A percentile compares a stretch with the other conserved stretches of the same genome.
These are phyloP conservation scores for Sistotremastrum suecicum DNA, from an alignment of 768 basidiomycete genomes.

Conservation along the genomic window DNA sequence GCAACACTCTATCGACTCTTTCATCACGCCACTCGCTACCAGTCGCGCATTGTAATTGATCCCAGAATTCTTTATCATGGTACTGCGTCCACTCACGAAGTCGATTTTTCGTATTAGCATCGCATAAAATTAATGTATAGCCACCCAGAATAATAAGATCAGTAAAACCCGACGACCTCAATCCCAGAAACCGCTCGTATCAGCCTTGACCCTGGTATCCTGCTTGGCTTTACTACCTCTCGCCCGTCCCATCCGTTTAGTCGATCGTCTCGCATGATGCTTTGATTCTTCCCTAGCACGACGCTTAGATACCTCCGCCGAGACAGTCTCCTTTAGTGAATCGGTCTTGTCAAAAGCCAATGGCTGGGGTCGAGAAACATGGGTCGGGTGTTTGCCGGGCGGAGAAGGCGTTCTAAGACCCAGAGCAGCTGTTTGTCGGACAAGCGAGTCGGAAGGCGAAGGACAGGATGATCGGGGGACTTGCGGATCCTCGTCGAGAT, in stretches of 20 bases:
- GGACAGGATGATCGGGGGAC: slow-evolving; percentile 31
- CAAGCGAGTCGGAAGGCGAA: slow-evolving; percentile 26
- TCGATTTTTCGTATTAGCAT: too few species aligned
- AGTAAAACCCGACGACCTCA: not conserved
- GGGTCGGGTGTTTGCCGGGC: not conserved
- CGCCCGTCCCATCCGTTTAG: slow-evolving; percentile 40
- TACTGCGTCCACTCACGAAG: too few species aligned
- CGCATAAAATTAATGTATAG: not conserved
- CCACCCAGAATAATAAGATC: not conserved
- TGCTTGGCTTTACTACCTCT: slow-evolving; percentile 81
- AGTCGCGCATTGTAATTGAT: too few species aligned
- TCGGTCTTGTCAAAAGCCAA: not conserved
- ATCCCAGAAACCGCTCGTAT: slow-evolving; percentile 44
- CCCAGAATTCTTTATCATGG: too few species aligned
- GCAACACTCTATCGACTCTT: too few species aligned
- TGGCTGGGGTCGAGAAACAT: too few species aligned
- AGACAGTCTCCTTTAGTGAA: slow-evolving; percentile 40
- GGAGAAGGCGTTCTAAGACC: slow-evolving; percentile 11
- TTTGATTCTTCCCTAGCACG: slow-evolving; percentile 55
- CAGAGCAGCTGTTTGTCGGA: slow-evolving; percentile 29
- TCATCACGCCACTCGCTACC: too few species aligned
- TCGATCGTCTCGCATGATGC: slow-evolving; percentile 63
- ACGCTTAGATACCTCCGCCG: slow-evolving; percentile 42
- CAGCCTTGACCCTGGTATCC: slow-evolving; percentile 50
- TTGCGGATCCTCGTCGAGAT: slow-evolving; percentile 31